phyloP scores from a whole-genome alignment of 495 filamentous ascomycete genomes.

The Xylaria cubensis region DNA sequence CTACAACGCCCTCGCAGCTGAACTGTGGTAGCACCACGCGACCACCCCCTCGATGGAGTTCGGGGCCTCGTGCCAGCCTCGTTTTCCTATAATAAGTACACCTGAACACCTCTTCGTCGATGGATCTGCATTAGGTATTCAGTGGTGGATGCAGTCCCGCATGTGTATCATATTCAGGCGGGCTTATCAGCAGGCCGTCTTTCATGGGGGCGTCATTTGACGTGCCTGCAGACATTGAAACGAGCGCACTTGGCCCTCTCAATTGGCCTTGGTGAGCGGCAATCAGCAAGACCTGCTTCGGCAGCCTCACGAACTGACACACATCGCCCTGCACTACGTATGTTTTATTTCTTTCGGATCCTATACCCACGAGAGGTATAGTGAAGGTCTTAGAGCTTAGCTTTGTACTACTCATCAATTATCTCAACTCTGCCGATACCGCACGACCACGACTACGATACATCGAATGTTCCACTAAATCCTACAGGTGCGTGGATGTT shows the following conservation, averaged over 20 bases:
- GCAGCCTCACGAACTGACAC: conserved; percentile 9
- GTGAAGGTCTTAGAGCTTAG: conserved; percentile 5
- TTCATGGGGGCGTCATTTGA: conserved; percentile 9
- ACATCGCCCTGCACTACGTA: neutral
- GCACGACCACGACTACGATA: conserved; percentile 1
- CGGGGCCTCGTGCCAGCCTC: neutral
- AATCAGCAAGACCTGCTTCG: neutral
- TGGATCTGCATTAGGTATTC: neutral
- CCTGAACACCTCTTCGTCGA: neutral
- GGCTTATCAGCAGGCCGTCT: conserved; percentile 2
- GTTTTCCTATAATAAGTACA: conserved; percentile 21
- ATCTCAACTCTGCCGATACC: neutral
- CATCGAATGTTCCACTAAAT: neutral
- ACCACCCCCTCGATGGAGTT: neutral
- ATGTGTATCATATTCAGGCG: neutral
- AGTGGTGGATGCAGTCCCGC: neutral
- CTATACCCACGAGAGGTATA: neutral
- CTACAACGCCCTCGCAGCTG: conserved; percentile 11
- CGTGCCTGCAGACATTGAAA: conserved; percentile 15
- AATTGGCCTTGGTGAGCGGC: neutral
- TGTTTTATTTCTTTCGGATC: neutral
- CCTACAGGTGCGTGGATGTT: neutral
- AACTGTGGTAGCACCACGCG: neutral
- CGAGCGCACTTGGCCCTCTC: conserved; percentile 3
- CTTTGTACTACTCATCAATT: neutral